Evolutionary conservation across 2,329 filamentous ascomycete genomes (phyloP), one percentile per base, ranked within the genome.

Genomic region (Intubia oerlemansii): DNA sequence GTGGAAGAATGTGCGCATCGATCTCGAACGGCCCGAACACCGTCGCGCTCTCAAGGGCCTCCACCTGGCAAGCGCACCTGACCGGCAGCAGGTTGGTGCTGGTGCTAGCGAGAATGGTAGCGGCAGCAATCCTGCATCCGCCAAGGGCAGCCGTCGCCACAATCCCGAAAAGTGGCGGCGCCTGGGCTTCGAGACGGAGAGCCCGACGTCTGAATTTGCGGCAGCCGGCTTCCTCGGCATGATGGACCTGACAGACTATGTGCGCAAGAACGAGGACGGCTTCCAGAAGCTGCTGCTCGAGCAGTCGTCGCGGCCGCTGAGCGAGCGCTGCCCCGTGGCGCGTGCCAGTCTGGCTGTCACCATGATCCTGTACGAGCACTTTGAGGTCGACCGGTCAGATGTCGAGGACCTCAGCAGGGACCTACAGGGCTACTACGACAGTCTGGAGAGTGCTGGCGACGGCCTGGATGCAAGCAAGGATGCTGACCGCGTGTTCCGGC

Each of bases 171-270:
- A 93, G 47, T 98, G 88, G 88, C 66, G 82, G 41, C 64, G 84
- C 30, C 50, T 98, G 24, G 88, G 88, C 3, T 98, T 98, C 42
- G 77, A 88, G 48, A 75, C 77, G 0, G 88, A 98, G 49, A 84
- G 67, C 39, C 88, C 88, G 4, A 73, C 73, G 1, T 62, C 64
- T 41, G 88, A 98, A 41, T 95, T 98, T 44, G 72, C 81, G 13
- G 58, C 67, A 22, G 76, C 78, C 17, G 88, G 88, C 0, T 95
- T 84, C 46, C 52, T 98, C 30, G 88, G 88, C 17, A 80, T 98
- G 67, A 95, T 98, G 84, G 88, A 98, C 47, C 52, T 98, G 42
- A 80, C 82, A 3, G 84, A 95, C 48, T 98, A 81, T 46, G 81
- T 92, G 27, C 68, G 77, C 43, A 91, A 82, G 45, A 74, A 92